phyloP scores from a whole-genome alignment of 2,329 filamentous ascomycete species.

The Fusarium begoniae region DNA sequence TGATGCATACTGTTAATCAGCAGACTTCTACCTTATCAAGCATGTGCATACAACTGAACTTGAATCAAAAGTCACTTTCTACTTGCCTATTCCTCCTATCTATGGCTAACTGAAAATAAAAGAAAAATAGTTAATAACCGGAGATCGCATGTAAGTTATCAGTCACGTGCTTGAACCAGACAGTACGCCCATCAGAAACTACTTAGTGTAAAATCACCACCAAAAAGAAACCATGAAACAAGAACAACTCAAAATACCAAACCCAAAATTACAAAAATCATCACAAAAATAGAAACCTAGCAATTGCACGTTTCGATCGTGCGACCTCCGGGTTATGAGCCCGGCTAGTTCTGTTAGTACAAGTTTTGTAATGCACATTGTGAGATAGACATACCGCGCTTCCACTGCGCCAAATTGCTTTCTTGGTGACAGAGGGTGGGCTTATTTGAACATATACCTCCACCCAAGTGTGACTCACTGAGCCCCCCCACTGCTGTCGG shows the following conservation, averaged over 20 bases:
- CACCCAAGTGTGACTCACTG: neutral
- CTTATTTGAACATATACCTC: neutral
- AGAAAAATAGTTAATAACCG: neutral
- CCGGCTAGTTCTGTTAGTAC: neutral
- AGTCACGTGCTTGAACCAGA: neutral
- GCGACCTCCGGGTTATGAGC: neutral
- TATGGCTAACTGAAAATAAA: no score
- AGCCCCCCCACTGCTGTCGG: neutral
- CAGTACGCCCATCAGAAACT: no score
- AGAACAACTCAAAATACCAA: neutral
- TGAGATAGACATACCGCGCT: neutral
- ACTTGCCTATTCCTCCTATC: accelerated
- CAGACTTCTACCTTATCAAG: neutral
- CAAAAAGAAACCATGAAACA: neutral
- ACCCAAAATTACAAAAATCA: neutral
- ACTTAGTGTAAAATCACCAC: neutral
- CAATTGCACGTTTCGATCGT: neutral
- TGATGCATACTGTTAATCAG: neutral
- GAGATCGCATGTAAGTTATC: neutral
- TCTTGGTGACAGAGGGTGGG: neutral
- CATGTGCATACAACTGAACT: neutral
- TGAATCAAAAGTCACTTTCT: neutral
- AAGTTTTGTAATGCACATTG: no score
- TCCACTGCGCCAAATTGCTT: neutral
- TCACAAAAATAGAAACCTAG: neutral